Evolutionary conservation across 176 grass and related monocot species (phyloP).

Genomic region (Poa pratensis): DNA sequence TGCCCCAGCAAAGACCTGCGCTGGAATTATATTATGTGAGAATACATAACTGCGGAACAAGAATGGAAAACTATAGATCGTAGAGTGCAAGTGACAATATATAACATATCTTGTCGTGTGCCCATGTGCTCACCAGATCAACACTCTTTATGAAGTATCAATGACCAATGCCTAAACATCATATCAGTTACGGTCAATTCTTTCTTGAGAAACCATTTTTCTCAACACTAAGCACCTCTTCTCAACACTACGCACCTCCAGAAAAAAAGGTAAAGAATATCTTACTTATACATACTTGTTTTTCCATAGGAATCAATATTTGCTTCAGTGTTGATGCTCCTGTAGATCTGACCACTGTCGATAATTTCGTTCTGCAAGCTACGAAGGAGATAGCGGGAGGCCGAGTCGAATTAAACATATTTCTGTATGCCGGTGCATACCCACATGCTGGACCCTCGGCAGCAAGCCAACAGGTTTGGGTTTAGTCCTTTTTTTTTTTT

Average conservation of each 20-base stretch:
- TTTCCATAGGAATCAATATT: no score
- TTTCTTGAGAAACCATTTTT: constrained; percentile 3
- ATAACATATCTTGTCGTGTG: not conserved
- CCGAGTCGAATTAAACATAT: constrained; percentile 40
- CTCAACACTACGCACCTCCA: not conserved
- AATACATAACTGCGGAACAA: not conserved
- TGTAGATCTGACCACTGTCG: not conserved
- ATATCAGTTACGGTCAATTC: not conserved
- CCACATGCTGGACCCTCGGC: constrained; percentile 47
- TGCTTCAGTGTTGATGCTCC: constrained; percentile 50
- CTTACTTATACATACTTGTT: constrained; percentile 24
- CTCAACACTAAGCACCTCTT: not conserved
- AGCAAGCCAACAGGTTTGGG: constrained; percentile 38
- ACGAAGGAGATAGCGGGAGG: constrained; percentile 31
- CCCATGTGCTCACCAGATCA: not conserved
- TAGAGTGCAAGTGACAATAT: not conserved
- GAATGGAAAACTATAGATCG: constrained; percentile 1
- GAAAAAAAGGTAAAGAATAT: constrained; percentile 1
- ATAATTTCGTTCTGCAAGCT: constrained; percentile 12
- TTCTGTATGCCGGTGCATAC: constrained; percentile 43
- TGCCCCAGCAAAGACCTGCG: constrained; percentile 54
- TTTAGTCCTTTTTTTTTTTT: no score
- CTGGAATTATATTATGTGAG: constrained; percentile 40
- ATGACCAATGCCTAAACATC: not conserved
- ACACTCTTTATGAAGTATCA: not conserved